A percentile compares a stretch with the other conserved stretches of the same genome.
phyloP scores from a whole-genome alignment of 768 basidiomycete species.

The Lanmaoa rubissima region DNA sequence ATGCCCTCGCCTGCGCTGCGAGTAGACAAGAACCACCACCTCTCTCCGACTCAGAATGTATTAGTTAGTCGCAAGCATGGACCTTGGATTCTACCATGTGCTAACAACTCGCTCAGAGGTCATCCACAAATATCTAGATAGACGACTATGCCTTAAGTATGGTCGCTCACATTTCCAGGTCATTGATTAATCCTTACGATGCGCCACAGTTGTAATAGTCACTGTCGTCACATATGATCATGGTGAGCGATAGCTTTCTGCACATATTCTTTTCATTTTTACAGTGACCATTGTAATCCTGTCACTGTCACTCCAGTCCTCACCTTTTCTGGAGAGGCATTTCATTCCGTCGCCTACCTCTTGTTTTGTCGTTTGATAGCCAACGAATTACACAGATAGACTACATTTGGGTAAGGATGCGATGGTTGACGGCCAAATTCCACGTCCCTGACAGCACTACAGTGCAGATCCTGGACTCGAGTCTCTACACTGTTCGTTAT shows the following conservation, averaged over 20 bases:
- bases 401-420: slow-evolving; percentile 12
- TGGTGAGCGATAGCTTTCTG: slow-evolving; percentile 1
- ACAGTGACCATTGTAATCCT: background rate
- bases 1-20: no score
- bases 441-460: background rate
- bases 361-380: background rate
- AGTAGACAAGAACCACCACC: no score
- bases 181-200: background rate
- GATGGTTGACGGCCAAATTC: background rate
- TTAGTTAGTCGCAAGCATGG: no score
- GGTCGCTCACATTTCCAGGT: background rate
- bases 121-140: no score
- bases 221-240: slow-evolving; percentile 10
- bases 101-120: no score
- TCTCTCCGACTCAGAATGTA: no score
- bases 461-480: slow-evolving; percentile 12
- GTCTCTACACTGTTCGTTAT: slow-evolving; percentile 17
- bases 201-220: background rate
- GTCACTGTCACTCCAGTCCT: slow-evolving; percentile 5
- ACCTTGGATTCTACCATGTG: no score
- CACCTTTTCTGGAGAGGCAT: slow-evolving; percentile 14
- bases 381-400: slow-evolving; percentile 8
- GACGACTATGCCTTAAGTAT: background rate
- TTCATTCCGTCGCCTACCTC: background rate
- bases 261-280: background rate